These are phyloP conservation scores for Sporisorium scitamineum DNA, from an alignment of 1,284 basidiomycete genomes.

Conservation along the genomic window DNA sequence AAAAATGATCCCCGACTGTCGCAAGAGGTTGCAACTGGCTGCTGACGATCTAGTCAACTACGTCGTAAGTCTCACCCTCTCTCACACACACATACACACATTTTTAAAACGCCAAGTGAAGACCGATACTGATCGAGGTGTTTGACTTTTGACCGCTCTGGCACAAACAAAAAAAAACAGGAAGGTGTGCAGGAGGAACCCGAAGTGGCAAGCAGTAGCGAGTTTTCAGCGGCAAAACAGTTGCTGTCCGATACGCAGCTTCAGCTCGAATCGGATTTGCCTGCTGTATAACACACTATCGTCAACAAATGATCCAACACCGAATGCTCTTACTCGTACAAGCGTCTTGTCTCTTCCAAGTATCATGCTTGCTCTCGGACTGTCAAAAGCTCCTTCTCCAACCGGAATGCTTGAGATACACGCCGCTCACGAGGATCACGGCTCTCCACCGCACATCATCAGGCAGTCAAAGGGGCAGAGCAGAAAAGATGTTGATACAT, in stretches of 20 bases:
- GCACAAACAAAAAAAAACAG: background rate
- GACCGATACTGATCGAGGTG: background rate
- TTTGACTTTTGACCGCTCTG: background rate
- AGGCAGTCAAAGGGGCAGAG: no score
- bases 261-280: constrained; percentile 8
- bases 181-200: constrained; percentile 17
- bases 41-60: constrained; percentile 43
- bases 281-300: constrained; percentile 5
- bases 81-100: background rate
- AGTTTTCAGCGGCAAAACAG: constrained; percentile 15
- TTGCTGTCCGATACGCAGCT: background rate
- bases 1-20: constrained; percentile 62
- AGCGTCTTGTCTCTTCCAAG: no score
- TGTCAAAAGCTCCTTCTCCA: no score
- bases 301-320: background rate
- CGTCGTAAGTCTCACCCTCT: constrained; percentile 36
- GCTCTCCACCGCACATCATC: no score
- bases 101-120: no score
- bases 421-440: no score
- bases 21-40: constrained; percentile 42
- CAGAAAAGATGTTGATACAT: no score
- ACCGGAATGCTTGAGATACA: no score
- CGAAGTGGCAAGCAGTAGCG: background rate
- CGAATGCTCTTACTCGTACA: no score
- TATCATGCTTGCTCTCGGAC: no score